Percentiles rank a stretch among this genome's conserved stretches.
Evolutionary conservation across 441 rosid genomes (phyloP).

Genomic region (Populus hybrid): DNA sequence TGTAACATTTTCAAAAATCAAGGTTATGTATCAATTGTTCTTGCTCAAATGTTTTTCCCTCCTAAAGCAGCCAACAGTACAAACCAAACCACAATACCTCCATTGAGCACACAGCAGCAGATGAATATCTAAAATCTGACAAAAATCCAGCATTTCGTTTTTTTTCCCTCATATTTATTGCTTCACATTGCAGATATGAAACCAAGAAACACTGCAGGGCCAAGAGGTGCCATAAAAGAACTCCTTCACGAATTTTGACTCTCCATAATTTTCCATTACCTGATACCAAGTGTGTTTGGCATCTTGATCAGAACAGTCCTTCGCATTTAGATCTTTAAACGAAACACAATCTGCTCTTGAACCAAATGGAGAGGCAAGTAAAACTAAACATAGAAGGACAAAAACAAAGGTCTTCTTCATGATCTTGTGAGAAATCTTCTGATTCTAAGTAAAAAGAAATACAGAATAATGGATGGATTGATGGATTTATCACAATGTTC

Average conservation of each 20-base stretch:
- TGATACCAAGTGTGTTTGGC: not conserved
- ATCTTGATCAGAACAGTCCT: not conserved
- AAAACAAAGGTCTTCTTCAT: not conserved
- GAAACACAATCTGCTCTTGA: not conserved
- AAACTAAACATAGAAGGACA: not conserved
- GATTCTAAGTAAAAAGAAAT: not conserved
- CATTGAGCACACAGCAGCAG: slow-evolving; percentile 65
- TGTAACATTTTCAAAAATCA: not conserved
- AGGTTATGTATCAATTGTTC: not conserved
- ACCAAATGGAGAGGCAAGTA: not conserved
- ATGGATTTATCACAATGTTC: not conserved
- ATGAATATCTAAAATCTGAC: slow-evolving; percentile 86
- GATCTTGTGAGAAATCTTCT: not conserved
- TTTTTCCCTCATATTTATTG: slow-evolving; percentile 57
- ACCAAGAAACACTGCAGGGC: slow-evolving; percentile 71
- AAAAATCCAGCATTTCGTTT: slow-evolving; percentile 80
- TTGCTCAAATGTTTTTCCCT: not conserved
- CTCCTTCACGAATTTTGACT: slow-evolving; percentile 68
- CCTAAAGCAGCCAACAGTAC: not conserved
- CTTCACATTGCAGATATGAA: slow-evolving; percentile 76
- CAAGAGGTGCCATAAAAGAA: slow-evolving; percentile 71
- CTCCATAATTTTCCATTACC: slow-evolving; percentile 52
- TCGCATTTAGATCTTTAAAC: not conserved
- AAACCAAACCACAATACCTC: slow-evolving; percentile 43
- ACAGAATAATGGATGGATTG: not conserved